Conservation (phyloP, 768 basidiomycete species). For the Gyrodon lividus region DNA sequence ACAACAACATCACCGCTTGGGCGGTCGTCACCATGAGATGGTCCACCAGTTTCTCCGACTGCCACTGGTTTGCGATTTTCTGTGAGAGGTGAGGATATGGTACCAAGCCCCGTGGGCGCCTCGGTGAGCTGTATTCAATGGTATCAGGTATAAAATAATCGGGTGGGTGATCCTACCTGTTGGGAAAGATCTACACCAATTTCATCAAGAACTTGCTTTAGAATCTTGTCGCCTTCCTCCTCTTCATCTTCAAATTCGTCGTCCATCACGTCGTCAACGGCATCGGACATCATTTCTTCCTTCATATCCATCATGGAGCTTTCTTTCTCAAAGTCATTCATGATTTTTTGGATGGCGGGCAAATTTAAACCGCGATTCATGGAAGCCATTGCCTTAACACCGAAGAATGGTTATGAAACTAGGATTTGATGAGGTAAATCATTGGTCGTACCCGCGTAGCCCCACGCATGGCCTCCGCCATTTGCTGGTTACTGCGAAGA, state of each 20-base stretch:
- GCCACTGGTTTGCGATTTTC: constrained; percentile 79
- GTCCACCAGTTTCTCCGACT: constrained; percentile 58
- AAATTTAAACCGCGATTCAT: constrained; percentile 98
- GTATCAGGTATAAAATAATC: constrained; percentile 11
- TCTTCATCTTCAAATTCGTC: constrained; percentile 92
- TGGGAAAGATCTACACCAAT: constrained; percentile 92
- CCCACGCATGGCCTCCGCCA: constrained; percentile 99
- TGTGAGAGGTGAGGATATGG: constrained; percentile 56
- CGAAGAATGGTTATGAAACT: constrained; percentile 3
- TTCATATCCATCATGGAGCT: constrained; percentile 99
- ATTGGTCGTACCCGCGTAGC: constrained; percentile 79
- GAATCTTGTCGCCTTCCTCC: constrained; percentile 91
- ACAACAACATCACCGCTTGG: constrained; percentile 40
- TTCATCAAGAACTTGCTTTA: constrained; percentile 95
- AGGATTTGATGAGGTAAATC: neutral
- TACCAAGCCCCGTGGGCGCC: constrained; percentile 71
- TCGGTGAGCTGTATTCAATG: constrained; percentile 65
- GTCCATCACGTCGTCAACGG: constrained; percentile 97
- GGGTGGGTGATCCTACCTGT: constrained; percentile 45
- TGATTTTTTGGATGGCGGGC: constrained; percentile 91
- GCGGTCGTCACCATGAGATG: constrained; percentile 37
- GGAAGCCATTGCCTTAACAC: constrained; percentile 85
- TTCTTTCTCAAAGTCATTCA: constrained; percentile 98
- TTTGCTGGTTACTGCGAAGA: constrained; percentile 94
- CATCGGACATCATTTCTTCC: constrained; percentile 99